These are phyloP conservation scores for Aphanocladium album DNA, from an alignment of 2,329 filamentous ascomycete species.

Conservation along the genomic window DNA sequence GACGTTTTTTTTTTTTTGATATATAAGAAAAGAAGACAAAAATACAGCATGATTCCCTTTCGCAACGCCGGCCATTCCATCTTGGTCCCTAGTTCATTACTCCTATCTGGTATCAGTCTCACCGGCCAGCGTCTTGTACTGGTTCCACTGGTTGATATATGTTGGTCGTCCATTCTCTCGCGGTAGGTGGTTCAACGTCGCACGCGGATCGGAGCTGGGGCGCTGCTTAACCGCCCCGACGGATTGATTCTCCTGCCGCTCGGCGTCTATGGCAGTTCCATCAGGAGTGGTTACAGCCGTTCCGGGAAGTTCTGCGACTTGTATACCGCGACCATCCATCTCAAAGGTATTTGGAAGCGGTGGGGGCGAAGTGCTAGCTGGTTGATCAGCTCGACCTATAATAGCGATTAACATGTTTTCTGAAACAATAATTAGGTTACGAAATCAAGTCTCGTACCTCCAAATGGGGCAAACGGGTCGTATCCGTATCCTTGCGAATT, in stretches of 20 bases:
- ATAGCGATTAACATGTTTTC: background rate
- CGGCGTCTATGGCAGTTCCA: constrained; percentile 6
- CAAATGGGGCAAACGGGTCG: constrained; percentile 41
- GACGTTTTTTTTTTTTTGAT: background rate
- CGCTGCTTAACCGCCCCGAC: constrained; percentile 6
- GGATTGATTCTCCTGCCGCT: background rate
- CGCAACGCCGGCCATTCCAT: background rate
- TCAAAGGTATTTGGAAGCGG: constrained; percentile 28
- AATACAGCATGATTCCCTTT: constrained; percentile 4
- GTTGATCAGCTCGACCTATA: constrained; percentile 30
- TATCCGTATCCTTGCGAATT: background rate
- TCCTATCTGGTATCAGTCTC: background rate
- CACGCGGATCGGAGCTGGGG: constrained; percentile 25
- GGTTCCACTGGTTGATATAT: constrained; percentile 35
- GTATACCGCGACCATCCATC: constrained; percentile 31
- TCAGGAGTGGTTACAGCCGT: constrained; percentile 16
- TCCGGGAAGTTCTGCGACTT: constrained; percentile 30
- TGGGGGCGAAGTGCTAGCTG: constrained; percentile 21
- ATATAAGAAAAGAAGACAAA: background rate
- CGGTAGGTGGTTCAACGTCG: constrained; percentile 30
- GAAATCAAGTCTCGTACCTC: constrained; percentile 29
- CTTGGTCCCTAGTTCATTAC: background rate
- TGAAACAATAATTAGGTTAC: background rate
- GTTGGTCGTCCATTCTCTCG: constrained; percentile 24
- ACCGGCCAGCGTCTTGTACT: constrained; percentile 23